Percentiles rank a stretch among this genome's conserved stretches.
Evolutionary conservation across 2,329 filamentous ascomycete genomes (phyloP).

Genomic region (Didymella keratinophila): DNA sequence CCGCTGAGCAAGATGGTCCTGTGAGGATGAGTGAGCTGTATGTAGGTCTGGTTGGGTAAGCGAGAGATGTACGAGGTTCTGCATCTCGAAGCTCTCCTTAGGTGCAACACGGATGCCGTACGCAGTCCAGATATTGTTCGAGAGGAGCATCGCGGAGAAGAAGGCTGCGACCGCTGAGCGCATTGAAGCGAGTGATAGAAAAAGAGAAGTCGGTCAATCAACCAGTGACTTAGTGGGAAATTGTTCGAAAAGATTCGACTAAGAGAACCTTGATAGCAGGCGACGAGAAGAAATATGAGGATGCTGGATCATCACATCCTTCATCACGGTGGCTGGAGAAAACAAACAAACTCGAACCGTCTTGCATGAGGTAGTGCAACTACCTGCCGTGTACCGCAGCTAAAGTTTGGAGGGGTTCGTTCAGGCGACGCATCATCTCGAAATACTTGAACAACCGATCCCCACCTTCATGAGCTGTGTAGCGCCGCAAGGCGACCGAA

Average conservation of each 20-base stretch:
- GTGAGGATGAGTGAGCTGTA: not conserved
- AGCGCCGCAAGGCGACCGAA: not conserved
- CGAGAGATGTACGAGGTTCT: not conserved
- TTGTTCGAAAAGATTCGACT: not conserved
- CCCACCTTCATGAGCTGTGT: not conserved
- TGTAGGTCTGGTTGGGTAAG: not conserved
- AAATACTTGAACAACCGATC: not conserved
- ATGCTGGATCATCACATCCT: not conserved
- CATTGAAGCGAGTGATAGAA: not conserved
- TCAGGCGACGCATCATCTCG: not conserved
- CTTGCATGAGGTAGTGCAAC: conserved; percentile 9
- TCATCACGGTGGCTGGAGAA: conserved; percentile 5
- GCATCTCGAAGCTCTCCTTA: conserved; percentile 4
- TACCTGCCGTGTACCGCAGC: conserved; percentile 12
- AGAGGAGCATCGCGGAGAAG: not conserved
- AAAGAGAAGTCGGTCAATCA: not conserved
- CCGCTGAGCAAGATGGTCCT: not conserved
- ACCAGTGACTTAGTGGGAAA: not conserved
- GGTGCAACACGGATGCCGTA: conserved; percentile 1
- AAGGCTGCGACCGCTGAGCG: not conserved
- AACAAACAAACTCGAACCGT: conserved; percentile 11
- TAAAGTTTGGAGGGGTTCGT: not conserved
- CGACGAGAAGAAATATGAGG: conserved; percentile 1
- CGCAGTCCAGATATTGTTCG: not conserved
- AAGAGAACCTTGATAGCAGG: not conserved